Evolutionary conservation across 1,139 yeast species (phyloP).

Genomic region (Wickerhamiella infanticola): DNA sequence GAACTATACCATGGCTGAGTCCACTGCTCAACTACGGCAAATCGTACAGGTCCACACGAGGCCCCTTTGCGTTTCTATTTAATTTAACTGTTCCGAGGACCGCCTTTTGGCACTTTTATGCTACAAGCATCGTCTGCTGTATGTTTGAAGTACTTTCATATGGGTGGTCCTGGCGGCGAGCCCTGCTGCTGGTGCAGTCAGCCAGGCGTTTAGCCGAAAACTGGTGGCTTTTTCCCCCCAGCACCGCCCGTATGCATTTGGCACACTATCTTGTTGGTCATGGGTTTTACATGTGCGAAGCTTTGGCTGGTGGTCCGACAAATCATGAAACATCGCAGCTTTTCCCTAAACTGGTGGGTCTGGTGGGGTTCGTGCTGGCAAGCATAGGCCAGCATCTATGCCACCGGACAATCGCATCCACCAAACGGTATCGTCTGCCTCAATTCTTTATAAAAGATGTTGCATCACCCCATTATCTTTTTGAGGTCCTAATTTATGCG

Average conservation of each 20-base stretch:
- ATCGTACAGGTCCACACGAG: slow-evolving; percentile 5
- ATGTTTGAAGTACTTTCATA: slow-evolving; percentile 4
- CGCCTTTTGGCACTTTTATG: slow-evolving; percentile 33
- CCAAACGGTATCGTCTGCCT: slow-evolving; percentile 59
- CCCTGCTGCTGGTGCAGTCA: slow-evolving; percentile 39
- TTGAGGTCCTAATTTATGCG: slow-evolving; percentile 52
- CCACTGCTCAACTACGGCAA: slow-evolving; percentile 16
- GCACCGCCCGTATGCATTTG: slow-evolving; percentile 48
- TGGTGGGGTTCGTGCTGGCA: slow-evolving; percentile 27
- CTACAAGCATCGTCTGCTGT: slow-evolving; percentile 14
- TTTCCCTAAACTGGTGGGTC: slow-evolving; percentile 6
- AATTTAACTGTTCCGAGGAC: slow-evolving; percentile 31
- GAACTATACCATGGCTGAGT: slow-evolving; percentile 2
- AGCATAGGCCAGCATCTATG: slow-evolving; percentile 42
- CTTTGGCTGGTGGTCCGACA: slow-evolving; percentile 14
- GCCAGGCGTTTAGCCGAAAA: slow-evolving; percentile 53
- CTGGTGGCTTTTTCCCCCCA: slow-evolving; percentile 33
- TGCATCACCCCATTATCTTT: slow-evolving; percentile 69
- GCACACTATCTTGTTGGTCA: slow-evolving; percentile 67
- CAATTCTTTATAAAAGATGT: slow-evolving; percentile 33
- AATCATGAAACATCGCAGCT: not conserved
- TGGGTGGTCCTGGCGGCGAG: slow-evolving; percentile 15
- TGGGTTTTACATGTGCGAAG: slow-evolving; percentile 39
- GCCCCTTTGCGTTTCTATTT: slow-evolving; percentile 13
- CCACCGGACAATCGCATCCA: slow-evolving; percentile 44